Base-by-base conservation (phyloP, 2,329 filamentous ascomycete species). In the Zasmidium citrigriseum region DNA sequence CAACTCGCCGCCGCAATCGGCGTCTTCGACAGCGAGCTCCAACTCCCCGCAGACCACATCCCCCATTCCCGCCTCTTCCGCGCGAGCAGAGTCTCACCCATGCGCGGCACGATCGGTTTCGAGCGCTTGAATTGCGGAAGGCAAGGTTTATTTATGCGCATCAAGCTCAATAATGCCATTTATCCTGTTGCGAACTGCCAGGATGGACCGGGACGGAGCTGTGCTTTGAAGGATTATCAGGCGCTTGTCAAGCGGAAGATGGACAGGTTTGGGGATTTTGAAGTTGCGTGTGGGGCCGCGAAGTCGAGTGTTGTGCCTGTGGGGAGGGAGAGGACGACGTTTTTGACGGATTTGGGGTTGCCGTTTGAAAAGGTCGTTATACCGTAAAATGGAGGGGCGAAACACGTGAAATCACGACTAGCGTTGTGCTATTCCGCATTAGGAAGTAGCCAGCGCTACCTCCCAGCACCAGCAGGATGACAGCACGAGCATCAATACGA, bases 81-180 rank as follows among this genome's bases (percentile, higher is more conserved):
- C n/a, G 78, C 81, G 20, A 83, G 80, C 14, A 78, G 81, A 51
- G 83, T 85, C 50, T 80, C 82, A 0, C 81, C 83, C 0, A 89
- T 89, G 86, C 78, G 86, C 5, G 87, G 86, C 1, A 88, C 86
- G 1, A 79, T 89, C 23, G 81, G 83, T 0, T 86, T 89, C 62
- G 87, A 89, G 72, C 78, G 84, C 9, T 73, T 89, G 59, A 83
- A 77, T 61, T 89, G 86, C 55, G 64, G 60, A 21, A 58, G 25
- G 20, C 77, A 75, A 41, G 72, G 73, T 41, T 77, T 73, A 16
- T 86, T 80, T 58, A 68, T 88, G 45, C 82, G 86, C 16, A 79
- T 89, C 50, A 75, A 80, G 11, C 75, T 88, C 45, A 88, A 89
- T 65, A 85, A 88, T 56, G 83, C 82, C 7, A 80, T 88, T 2